Percentiles rank a stretch among this genome's conserved stretches.
These are phyloP conservation scores for Isatis lusitanica DNA, from an alignment of 441 rosid species.

Conservation along the genomic window DNA sequence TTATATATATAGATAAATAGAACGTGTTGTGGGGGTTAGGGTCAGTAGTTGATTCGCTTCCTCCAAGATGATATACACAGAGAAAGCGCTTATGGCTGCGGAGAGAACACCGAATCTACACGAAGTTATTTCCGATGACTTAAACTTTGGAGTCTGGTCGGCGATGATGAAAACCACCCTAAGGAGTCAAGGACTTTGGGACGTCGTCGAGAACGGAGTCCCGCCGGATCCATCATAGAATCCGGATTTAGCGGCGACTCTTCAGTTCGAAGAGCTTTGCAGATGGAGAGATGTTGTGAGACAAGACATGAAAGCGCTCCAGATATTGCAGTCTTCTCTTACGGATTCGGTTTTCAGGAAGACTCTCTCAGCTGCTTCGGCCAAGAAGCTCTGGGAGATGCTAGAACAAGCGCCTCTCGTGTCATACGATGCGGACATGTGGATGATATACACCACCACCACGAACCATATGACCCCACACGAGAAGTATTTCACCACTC, in stretches of 20 bases:
- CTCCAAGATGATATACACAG: no score
- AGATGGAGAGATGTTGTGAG: neutral
- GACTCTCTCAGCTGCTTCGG: neutral
- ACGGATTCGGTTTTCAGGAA: neutral
- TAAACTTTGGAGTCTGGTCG: neutral
- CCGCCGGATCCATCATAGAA: neutral
- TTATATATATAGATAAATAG: no score
- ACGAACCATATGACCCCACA: conserved; percentile 14
- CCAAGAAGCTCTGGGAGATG: neutral
- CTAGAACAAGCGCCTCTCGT: neutral
- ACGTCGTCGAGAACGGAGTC: neutral
- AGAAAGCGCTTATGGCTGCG: neutral
- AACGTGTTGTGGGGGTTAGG: no score
- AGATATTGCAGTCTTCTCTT: conserved; percentile 1
- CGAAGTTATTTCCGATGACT: neutral
- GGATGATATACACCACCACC: neutral
- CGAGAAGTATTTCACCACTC: conserved; percentile 5
- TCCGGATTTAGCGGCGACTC: neutral
- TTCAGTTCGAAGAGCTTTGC: neutral
- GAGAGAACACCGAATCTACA: neutral
- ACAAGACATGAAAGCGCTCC: conserved; percentile 9
- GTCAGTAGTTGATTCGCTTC: no score
- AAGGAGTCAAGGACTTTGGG: neutral
- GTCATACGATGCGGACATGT: neutral
- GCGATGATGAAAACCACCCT: neutral